A percentile compares a stretch with the other conserved stretches of the same genome.
These are phyloP conservation scores for Lobosporangium transversale DNA, from an alignment of 192 early-diverging fungal genomes.

Conservation along the genomic window DNA sequence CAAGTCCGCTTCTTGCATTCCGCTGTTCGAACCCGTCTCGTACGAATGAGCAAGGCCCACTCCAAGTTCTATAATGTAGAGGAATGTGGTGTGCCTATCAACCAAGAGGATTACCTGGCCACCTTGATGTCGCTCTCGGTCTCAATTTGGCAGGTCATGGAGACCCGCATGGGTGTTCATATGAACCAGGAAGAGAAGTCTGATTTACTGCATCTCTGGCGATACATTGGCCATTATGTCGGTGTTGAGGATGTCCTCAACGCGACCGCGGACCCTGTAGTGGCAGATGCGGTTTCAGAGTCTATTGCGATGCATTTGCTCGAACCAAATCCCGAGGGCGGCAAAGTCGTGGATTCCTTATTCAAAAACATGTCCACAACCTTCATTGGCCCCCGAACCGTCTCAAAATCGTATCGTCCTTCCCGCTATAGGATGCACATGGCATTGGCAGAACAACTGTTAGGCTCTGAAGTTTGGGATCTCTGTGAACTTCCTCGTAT, in stretches of 20 bases:
- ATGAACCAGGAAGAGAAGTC: constrained; percentile 45
- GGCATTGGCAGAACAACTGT: constrained; percentile 15
- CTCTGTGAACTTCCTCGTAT: not conserved
- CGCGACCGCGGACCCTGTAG: not conserved
- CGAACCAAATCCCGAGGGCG: constrained; percentile 10
- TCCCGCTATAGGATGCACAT: constrained; percentile 22
- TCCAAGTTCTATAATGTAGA: constrained; percentile 24
- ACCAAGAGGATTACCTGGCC: constrained; percentile 42
- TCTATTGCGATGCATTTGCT: constrained; percentile 27
- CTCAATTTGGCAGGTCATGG: constrained; percentile 35
- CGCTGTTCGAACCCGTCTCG: constrained; percentile 22
- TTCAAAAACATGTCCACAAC: not conserved
- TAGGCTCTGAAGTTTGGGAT: constrained; percentile 22
- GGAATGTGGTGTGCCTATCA: constrained; percentile 39
- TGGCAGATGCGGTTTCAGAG: constrained; percentile 22
- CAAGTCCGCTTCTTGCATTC: constrained; percentile 43
- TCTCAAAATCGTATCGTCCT: constrained; percentile 6
- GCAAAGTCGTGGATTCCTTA: constrained; percentile 3
- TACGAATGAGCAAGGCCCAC: constrained; percentile 17
- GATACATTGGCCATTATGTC: constrained; percentile 60
- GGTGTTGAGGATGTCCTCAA: constrained; percentile 51
- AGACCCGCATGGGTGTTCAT: constrained; percentile 25
- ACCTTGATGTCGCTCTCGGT: constrained; percentile 40
- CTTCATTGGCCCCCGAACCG: not conserved
- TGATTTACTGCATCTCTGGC: constrained; percentile 60